Evolutionary conservation across 805 yeast genomes (phyloP), one percentile per base, ranked within the genome.

Genomic region (Candida xiaguanensis): DNA sequence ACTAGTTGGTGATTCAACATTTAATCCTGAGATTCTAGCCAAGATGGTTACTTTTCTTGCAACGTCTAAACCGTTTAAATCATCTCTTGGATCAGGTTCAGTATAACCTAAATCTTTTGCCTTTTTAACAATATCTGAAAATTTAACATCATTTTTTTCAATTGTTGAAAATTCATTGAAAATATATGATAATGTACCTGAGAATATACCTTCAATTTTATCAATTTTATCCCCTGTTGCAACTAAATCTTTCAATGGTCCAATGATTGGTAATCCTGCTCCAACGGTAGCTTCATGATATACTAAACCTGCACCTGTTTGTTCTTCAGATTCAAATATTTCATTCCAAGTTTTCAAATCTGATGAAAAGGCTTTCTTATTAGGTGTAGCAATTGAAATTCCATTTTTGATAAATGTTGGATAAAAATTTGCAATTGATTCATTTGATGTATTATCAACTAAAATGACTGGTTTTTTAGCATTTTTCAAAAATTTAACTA

Each of bases 71-170:
- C 99, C 99, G 63, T 91, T 93, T 64, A 93, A 78, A 61, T 93
- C 99, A 63, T 93, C 99, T 68, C 99, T 83, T 64, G 99, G 99
- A 63, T 93, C 99, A 36, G 99, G 99, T 68, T 93, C 99, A 30
- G 97, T 91, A 76, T 88, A 93, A 37, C 99, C 99, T 49, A 88
- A 72, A 38, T 80, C 66, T 67, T 91, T 91, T 38, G 99, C 99
- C 34, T 80, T 80, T 47, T 76, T 72, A 42, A 93, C 98, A 36
- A 93, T 82, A 40, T 89, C 95, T 18, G 97, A 88, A 62, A 90
- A 93, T 59, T 84, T 85, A 44, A 78, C 75, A 36, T 75, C 71
- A 33, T 66, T 56, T 34, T 75, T 69, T 44, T 70, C 72, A 39
- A 80, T 65, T 34, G 95, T 78, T 30, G 96, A 87, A 63, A 81